These are phyloP conservation scores for Blakeslea trispora DNA, from an alignment of 371 early-diverging fungal genomes.

Conservation along the genomic window DNA sequence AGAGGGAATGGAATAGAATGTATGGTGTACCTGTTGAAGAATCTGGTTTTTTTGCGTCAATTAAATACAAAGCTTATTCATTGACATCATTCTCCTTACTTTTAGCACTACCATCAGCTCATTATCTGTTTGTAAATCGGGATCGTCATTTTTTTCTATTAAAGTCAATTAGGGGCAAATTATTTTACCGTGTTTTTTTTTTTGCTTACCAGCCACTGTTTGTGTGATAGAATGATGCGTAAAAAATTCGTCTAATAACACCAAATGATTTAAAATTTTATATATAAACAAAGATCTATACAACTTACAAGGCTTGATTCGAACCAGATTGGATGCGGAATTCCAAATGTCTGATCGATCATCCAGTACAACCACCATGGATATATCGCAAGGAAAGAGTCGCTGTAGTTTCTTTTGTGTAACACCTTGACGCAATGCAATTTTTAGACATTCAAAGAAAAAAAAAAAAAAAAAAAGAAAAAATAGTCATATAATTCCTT, in stretches of 20 bases:
- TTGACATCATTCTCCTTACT: conserved; percentile 25
- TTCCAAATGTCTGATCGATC: conserved; percentile 99
- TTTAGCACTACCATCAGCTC: conserved; percentile 55
- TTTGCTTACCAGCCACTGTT: conserved; percentile 13
- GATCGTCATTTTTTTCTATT: conserved; percentile 9
- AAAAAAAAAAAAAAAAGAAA: conserved; percentile 1
- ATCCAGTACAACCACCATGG: conserved; percentile 98
- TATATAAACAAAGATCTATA: no score
- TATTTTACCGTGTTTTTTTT: neutral
- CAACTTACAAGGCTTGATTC: conserved; percentile 86
- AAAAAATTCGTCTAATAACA: no score
- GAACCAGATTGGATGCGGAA: conserved; percentile 87
- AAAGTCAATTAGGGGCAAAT: neutral
- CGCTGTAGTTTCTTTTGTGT: conserved; percentile 86
- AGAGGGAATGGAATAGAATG: conserved; percentile 40
- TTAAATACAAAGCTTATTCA: neutral
- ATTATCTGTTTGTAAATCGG: conserved; percentile 32
- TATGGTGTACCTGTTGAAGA: conserved; percentile 52
- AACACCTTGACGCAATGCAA: conserved; percentile 53
- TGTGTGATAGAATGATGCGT: neutral
- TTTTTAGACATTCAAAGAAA: no score
- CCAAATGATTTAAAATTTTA: no score
- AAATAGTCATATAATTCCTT: conserved; percentile 17
- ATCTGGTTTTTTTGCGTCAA: conserved; percentile 36
- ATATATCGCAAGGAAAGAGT: conserved; percentile 94